A percentile compares a stretch with the other conserved stretches of the same genome.
phyloP scores from a whole-genome alignment of 306 rosid species.

The Cucumis cinereus region DNA sequence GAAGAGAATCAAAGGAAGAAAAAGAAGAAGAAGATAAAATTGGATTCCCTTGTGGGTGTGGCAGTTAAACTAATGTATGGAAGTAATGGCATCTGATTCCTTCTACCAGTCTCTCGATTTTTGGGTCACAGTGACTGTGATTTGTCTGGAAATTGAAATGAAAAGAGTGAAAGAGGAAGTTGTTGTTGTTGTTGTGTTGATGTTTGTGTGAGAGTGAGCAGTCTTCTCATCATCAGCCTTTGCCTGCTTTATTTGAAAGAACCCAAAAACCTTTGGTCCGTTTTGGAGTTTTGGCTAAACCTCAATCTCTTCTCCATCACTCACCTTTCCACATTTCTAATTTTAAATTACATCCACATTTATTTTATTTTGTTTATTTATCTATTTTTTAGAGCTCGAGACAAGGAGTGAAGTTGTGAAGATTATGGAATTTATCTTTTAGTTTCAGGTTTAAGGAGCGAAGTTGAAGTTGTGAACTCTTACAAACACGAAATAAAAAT shows the following conservation, averaged over 20 bases:
- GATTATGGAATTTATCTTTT: too few species aligned
- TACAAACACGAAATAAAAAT: too few species aligned
- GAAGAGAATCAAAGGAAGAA: neutral
- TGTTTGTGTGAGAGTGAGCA: neutral
- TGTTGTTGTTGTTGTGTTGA: neutral
- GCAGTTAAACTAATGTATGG: neutral
- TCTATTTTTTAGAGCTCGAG: too few species aligned
- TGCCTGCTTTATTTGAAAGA: neutral
- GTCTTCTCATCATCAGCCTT: neutral
- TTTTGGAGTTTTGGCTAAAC: neutral
- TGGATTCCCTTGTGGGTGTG: neutral
- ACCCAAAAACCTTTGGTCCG: neutral
- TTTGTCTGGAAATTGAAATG: neutral
- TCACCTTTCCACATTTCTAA: neutral
- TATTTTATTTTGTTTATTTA: too few species aligned
- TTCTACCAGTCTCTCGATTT: neutral
- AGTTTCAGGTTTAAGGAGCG: too few species aligned
- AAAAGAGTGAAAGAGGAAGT: neutral
- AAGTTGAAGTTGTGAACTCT: too few species aligned
- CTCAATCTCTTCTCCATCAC: slow-evolving; percentile 3
- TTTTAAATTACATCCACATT: too few species aligned
- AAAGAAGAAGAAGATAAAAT: neutral
- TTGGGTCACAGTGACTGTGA: neutral
- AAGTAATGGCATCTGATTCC: neutral
- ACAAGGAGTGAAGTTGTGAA: too few species aligned